Evolutionary conservation across 345 rosid species (phyloP).

Genomic region (Eucalyptus viminalis): DNA sequence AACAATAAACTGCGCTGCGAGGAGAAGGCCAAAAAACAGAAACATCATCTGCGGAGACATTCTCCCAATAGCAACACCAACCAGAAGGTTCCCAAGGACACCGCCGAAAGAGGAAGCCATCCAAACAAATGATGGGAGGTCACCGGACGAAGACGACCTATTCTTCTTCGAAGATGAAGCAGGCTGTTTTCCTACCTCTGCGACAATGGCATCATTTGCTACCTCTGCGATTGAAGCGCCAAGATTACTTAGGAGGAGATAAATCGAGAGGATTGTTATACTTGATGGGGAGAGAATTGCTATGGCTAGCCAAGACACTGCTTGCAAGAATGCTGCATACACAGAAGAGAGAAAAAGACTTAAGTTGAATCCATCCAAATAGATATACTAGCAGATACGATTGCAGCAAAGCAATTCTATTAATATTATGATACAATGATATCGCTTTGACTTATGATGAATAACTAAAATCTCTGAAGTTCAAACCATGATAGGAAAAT

Average conservation of each 20-base stretch:
- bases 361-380: background rate
- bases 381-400: background rate
- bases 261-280: slow-evolving; percentile 35
- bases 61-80: slow-evolving; percentile 47
- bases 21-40: slow-evolving; percentile 34
- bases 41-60: slow-evolving; percentile 41
- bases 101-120: slow-evolving; percentile 80
- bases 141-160: slow-evolving; percentile 30
- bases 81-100: slow-evolving; percentile 71
- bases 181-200: slow-evolving; percentile 47
- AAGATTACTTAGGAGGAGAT: slow-evolving; percentile 72
- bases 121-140: slow-evolving; percentile 84
- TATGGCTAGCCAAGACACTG: slow-evolving; percentile 70
- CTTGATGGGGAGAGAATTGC: slow-evolving; percentile 48
- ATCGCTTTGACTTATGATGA: background rate
- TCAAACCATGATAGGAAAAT: background rate
- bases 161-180: slow-evolving; percentile 10
- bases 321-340: slow-evolving; percentile 72
- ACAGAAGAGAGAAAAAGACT: background rate
- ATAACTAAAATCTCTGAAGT: background rate
- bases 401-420: background rate
- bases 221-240: slow-evolving; percentile 90
- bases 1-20: slow-evolving; percentile 44
- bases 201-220: slow-evolving; percentile 94
- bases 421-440: background rate